Evolutionary conservation across 139 green algal genomes (phyloP), one percentile per base, ranked within the genome.

Genomic region (Picochlorum sp.): DNA sequence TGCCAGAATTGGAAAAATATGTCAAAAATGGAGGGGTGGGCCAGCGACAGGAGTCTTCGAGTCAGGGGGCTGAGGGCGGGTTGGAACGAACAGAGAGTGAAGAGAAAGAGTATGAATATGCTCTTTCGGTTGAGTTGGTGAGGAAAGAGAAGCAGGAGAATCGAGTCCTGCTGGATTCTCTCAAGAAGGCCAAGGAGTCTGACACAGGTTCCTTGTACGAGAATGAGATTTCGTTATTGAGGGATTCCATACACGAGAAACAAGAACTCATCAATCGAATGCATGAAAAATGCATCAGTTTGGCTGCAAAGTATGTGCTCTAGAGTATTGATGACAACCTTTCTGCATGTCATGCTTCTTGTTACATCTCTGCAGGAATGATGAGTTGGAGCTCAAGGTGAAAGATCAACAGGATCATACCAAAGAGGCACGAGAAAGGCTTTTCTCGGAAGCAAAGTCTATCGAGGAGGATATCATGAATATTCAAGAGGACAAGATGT

Each of bases 391-490:
- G n/a, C n/a, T 54, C 18, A 20, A 21, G 15, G n/a, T 54, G 5
- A 20, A 54, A 21, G 47, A 54, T 21, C 16, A 54, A 26, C 18
- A 26, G n/a, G 47, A 54, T 54, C n/a, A 9, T 21, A 54, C 47
- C 7, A 54, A 54, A 54, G 18, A 20, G 47, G 47, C n/a, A 21
- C 16, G 47, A 21, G 47, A 54, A 20, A 54, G 15, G 47, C 47
- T 54, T 15, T 83, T 95, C 16, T 77, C 82, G 21, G 85, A 90
- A 47, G 74, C 88, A 23, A 68, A 81, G 14, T 87, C 94, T 65
- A 84, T 84, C 20, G 85, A 95, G 63, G 85, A 20, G 8, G 47
- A 54, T 1, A 26, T 54, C 18, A 21, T 20, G 16, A 21, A 20
- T 54, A 54, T 54, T 26, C 18, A 54, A 13, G 47, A 54, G 16